phyloP scores from a whole-genome alignment of 2,329 filamentous ascomycete species.

The Pseudogymnoascus pannorum region DNA sequence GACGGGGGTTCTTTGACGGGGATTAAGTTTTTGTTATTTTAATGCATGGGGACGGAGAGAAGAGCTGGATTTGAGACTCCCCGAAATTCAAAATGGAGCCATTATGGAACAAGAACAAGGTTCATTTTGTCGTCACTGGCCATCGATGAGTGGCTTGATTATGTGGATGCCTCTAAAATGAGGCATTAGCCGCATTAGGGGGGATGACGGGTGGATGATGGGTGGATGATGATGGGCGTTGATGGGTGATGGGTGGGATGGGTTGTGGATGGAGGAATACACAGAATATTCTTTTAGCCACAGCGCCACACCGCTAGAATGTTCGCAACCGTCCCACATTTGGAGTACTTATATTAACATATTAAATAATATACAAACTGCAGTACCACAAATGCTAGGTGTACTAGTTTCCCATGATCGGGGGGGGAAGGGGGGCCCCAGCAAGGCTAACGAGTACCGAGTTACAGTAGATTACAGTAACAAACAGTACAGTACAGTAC shows the following conservation, averaged over 20 bases:
- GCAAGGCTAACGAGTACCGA: conserved; percentile 2
- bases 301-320: conserved; percentile 4
- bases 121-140: not conserved
- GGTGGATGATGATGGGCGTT: too few species aligned
- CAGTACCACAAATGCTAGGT: too few species aligned
- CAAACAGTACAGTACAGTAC: too few species aligned
- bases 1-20: too few species aligned
- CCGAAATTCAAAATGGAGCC: not conserved
- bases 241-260: too few species aligned
- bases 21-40: not conserved
- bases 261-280: too few species aligned
- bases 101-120: not conserved
- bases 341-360: too few species aligned
- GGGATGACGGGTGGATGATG: too few species aligned
- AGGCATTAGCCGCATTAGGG: too few species aligned
- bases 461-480: too few species aligned
- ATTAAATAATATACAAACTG: too few species aligned
- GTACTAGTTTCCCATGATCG: not conserved
- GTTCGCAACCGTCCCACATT: not conserved
- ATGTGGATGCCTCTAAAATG: not conserved
- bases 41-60: not conserved
- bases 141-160: not conserved
- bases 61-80: not conserved
- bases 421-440: not conserved
- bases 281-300: conserved; percentile 5